Evolutionary conservation across 192 early-diverging fungal species (phyloP).

Genomic region (Backusella tuberculispora): DNA sequence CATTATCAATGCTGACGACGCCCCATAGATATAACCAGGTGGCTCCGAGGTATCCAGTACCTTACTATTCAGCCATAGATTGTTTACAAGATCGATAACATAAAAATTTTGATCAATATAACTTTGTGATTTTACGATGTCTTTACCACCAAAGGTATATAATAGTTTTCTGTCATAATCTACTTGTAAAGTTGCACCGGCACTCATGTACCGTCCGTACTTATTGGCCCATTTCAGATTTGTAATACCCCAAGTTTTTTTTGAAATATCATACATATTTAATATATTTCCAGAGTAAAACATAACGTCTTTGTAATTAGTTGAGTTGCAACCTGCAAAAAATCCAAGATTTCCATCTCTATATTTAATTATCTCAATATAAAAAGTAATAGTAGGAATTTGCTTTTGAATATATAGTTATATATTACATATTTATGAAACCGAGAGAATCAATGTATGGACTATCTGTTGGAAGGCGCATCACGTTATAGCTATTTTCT

Average conservation of each 20-base stretch:
- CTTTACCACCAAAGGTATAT: background rate
- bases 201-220: background rate
- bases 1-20: background rate
- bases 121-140: no score
- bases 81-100: background rate
- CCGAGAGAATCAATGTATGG: background rate
- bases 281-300: background rate
- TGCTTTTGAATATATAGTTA: background rate
- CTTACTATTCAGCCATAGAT: background rate
- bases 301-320: background rate
- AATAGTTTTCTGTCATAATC: background rate
- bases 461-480: background rate
- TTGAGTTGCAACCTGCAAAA: background rate
- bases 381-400: no score
- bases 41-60: background rate
- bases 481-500: background rate
- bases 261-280: background rate
- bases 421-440: background rate
- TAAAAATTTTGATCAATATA: background rate
- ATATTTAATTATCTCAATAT: background rate
- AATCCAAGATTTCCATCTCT: background rate
- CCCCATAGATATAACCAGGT: background rate
- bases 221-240: background rate
- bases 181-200: background rate
- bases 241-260: background rate